These are phyloP conservation scores for Rhynchospora tenuis DNA, from an alignment of 176 grass and related monocot species.

Conservation along the genomic window DNA sequence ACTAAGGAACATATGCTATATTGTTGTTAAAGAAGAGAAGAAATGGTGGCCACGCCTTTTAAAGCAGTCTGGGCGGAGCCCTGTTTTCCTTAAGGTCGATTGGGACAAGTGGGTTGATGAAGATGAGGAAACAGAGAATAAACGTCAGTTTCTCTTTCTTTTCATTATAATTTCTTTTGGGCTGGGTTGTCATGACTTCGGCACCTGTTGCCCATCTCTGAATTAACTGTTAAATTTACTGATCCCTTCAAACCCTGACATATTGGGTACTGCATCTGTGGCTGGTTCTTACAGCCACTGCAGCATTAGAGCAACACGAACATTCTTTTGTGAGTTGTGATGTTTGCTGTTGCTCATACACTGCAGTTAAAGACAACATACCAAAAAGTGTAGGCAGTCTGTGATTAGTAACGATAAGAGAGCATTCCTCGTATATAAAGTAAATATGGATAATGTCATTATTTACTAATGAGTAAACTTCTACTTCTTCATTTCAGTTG, in stretches of 20 bases:
- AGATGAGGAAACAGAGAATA: conserved; percentile 58
- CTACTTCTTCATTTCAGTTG: conserved; percentile 34
- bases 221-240: background rate
- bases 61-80: conserved; percentile 58
- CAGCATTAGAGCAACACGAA: background rate
- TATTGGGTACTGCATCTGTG: background rate
- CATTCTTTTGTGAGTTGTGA: background rate
- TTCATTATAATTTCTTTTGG: background rate
- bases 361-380: background rate
- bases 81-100: conserved; percentile 83
- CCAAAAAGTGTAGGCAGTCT: background rate
- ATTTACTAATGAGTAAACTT: background rate
- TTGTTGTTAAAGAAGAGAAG: conserved; percentile 66
- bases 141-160: conserved; percentile 32
- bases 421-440: background rate
- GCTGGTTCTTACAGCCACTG: background rate
- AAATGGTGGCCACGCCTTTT: conserved; percentile 79
- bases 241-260: background rate
- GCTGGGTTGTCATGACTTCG: background rate
- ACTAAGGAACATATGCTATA: conserved; percentile 71
- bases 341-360: background rate
- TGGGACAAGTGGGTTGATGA: conserved; percentile 99
- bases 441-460: background rate
- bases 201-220: background rate
- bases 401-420: background rate